Percentiles rank a stretch among this genome's conserved stretches.
These are phyloP conservation scores for Ascochyta lentis DNA, from an alignment of 2,329 filamentous ascomycete species.

Conservation along the genomic window DNA sequence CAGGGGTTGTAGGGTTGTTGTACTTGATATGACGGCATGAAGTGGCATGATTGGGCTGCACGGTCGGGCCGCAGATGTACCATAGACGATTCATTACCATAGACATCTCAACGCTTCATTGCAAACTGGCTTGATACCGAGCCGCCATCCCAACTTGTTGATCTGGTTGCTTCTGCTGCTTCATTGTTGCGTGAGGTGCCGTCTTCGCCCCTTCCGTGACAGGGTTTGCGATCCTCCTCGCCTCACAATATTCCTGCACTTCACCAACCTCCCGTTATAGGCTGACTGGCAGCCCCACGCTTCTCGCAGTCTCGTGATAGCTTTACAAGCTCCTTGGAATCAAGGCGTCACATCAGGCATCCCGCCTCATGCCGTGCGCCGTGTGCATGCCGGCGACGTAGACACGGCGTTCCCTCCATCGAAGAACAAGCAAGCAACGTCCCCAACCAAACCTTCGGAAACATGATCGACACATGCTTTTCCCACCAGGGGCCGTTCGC, in stretches of 20 bases:
- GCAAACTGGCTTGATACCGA: slow-evolving; percentile 7
- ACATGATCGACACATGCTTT: slow-evolving; percentile 21
- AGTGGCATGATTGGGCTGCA: slow-evolving; percentile 23
- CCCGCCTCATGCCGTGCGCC: neutral
- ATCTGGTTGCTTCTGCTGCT: neutral
- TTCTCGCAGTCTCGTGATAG: neutral
- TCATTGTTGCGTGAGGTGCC: neutral
- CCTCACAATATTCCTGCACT: slow-evolving; percentile 8
- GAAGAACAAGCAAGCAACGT: slow-evolving; percentile 9
- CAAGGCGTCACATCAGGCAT: neutral
- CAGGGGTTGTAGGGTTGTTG: slow-evolving; percentile 27
- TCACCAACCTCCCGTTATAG: neutral
- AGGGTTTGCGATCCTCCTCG: slow-evolving; percentile 17
- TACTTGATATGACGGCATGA: slow-evolving; percentile 13
- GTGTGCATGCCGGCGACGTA: slow-evolving; percentile 10
- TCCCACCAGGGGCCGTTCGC: slow-evolving; percentile 15
- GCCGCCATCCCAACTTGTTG: neutral
- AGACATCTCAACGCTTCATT: slow-evolving; percentile 27
- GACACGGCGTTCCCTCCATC: slow-evolving; percentile 6
- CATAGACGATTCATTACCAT: slow-evolving; percentile 27
- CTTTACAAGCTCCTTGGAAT: neutral
- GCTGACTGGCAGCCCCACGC: slow-evolving; percentile 8
- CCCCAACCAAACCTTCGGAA: slow-evolving; percentile 12
- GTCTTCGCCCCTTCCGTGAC: slow-evolving; percentile 8
- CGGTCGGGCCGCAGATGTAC: slow-evolving; percentile 35